A percentile compares a stretch with the other conserved stretches of the same genome.
Evolutionary conservation across 2,329 filamentous ascomycete genomes (phyloP).

Genomic region (Ophiostoma sp.): DNA sequence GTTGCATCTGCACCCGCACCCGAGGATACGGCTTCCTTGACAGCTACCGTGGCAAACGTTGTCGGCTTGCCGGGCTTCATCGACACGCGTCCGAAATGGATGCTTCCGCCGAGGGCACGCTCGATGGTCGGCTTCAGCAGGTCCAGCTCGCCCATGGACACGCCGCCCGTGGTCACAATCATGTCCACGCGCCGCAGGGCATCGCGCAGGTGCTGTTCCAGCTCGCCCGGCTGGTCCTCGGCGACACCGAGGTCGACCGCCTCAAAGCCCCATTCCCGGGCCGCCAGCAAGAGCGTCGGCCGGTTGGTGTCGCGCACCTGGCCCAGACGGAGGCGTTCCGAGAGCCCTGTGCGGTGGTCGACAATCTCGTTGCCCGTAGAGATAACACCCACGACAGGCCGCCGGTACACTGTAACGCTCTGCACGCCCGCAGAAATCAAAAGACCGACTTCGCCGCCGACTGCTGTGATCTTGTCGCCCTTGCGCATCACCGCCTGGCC

Average conservation of each 20-base stretch:
- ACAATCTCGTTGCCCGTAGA: constrained; percentile 96
- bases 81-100: constrained; percentile 90
- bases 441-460: constrained; percentile 87
- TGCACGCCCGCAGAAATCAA: constrained; percentile 76
- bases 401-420: constrained; percentile 66
- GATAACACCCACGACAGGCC: constrained; percentile 76
- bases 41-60: constrained; percentile 84
- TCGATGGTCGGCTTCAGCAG: constrained; percentile 95
- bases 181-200: constrained; percentile 72
- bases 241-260: constrained; percentile 83
- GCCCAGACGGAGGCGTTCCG: constrained; percentile 57
- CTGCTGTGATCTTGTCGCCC: constrained; percentile 76
- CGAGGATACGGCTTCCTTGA: constrained; percentile 46
- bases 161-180: constrained; percentile 86
- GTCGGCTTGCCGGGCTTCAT: constrained; percentile 99
- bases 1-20: neutral
- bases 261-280: constrained; percentile 67
- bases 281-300: constrained; percentile 76
- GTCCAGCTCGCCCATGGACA: constrained; percentile 97
- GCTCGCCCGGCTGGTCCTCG: constrained; percentile 62
- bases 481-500: constrained; percentile 65
- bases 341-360: constrained; percentile 45
- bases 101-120: constrained; percentile 78
- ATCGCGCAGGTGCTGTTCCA: constrained; percentile 72
- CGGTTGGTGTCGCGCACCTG: constrained; percentile 94